phyloP scores from a whole-genome alignment of 2,329 filamentous ascomycete species.

The Aspergillus sp. region DNA sequence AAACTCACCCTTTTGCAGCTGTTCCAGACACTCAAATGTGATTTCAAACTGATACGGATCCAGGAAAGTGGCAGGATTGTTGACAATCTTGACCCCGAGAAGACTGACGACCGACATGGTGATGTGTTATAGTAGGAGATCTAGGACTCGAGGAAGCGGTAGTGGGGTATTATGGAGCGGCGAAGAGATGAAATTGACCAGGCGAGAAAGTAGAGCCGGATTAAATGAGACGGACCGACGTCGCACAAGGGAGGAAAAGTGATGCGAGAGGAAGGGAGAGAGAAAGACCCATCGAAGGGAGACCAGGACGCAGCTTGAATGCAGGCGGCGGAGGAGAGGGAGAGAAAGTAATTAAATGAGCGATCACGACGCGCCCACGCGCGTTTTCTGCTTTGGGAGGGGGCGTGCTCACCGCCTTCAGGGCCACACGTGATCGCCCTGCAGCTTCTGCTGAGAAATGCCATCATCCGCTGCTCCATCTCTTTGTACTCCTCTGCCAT shows the following conservation, averaged over 20 bases:
- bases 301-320: neutral
- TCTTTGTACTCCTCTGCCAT: constrained; percentile 7
- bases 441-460: constrained; percentile 23
- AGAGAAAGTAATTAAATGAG: constrained; percentile 17
- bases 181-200: neutral
- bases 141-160: constrained; percentile 10
- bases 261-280: neutral
- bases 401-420: constrained; percentile 27
- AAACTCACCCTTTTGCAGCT: constrained; percentile 77
- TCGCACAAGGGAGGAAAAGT: neutral
- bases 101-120: constrained; percentile 95
- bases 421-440: constrained; percentile 8
- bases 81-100: constrained; percentile 90
- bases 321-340: neutral
- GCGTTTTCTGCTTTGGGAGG: constrained; percentile 12
- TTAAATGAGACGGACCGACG: neutral
- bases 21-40: constrained; percentile 96
- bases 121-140: constrained; percentile 20
- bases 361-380: constrained; percentile 26
- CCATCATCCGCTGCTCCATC: constrained; percentile 4
- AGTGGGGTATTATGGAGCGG: neutral
- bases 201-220: neutral
- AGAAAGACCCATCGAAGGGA: neutral
- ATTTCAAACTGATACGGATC: constrained; percentile 97
- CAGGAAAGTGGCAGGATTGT: constrained; percentile 94